Base-by-base conservation (phyloP, 306 rosid genomes). In the Myrica gale region DNA sequence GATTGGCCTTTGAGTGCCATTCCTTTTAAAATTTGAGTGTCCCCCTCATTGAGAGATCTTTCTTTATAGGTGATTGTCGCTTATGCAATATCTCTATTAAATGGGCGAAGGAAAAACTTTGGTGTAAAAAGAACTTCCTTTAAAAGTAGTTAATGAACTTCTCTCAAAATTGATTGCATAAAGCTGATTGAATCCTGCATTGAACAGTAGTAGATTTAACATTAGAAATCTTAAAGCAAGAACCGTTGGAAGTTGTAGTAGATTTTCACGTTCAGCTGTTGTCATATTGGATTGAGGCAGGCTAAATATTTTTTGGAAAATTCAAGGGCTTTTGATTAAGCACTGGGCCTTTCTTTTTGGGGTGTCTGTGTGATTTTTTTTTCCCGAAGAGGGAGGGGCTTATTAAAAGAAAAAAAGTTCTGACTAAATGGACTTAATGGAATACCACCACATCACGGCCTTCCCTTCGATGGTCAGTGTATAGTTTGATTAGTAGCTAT, bases 251-350 rank as follows among this genome's bases (percentile, higher is more conserved):
- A 52, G 17, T 52, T 52, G n/a, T 52, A 12, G 56, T 52, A 52
- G 56, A 52, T 16, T 52, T 39, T 32, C 37, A 32, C 37, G 37
- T 32, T 32, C 3, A 32, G 37, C 45, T 68, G 13, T 7, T 19
- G 74, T 52, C 68, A 32, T 47, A 39, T 60, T 44, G 42, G 11
- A 60, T 19, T 47, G 53, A 71, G 56, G 63, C 65, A 60, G 57
- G 61, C 55, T 48, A 39, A n/a, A 4, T 12, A 52, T 52, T 45
- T 45, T 15, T 26, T 15, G 46, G 41, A 42, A 55, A 53, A 70
- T 45, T 71, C 46, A 72, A 51, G 47, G 82, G 42, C 63, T 20
- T n/a, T 71, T 41, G 11, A 37, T 15, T 15, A 12, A 12, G 16
- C 17, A 16, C 56, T 52, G 16, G 56, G 20, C 39, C 12, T 56